Conservation (phyloP, 2,329 filamentous ascomycete genomes). For the Aureobasidium melanogenum region DNA sequence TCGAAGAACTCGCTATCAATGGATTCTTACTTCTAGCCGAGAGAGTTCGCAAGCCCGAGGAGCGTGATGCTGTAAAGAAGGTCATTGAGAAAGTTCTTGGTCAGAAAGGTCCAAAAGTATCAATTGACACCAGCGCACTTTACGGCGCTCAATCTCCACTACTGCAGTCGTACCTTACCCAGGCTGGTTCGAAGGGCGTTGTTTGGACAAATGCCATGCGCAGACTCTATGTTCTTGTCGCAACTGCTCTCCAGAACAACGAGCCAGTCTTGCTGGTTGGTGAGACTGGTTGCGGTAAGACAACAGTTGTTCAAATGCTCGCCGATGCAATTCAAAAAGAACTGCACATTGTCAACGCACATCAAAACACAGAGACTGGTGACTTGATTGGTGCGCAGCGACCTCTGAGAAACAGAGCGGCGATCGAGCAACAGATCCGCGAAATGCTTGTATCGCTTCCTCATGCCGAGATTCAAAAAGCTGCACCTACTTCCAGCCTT, state of each 20-base stretch:
- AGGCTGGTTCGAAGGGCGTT: conserved; percentile 52
- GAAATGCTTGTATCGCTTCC: conserved; percentile 45
- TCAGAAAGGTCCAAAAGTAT: conserved; percentile 48
- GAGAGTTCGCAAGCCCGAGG: conserved; percentile 83
- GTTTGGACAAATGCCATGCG: conserved; percentile 97
- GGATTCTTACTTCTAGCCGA: conserved; percentile 96
- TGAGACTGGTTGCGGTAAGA: conserved; percentile 97
- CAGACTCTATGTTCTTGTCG: conserved; percentile 81
- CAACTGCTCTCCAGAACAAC: conserved; percentile 74
- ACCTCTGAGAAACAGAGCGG: conserved; percentile 75
- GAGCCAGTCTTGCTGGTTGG: conserved; percentile 92
- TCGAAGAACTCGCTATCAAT: conserved; percentile 81
- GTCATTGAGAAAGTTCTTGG: conserved; percentile 87
- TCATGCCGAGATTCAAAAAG: conserved; percentile 17
- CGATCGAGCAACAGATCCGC: conserved; percentile 57
- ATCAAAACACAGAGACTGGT: conserved; percentile 96
- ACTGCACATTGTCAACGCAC: conserved; percentile 87
- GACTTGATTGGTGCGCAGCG: conserved; percentile 94
- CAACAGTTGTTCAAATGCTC: conserved; percentile 86
- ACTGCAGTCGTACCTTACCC: conserved; percentile 24
- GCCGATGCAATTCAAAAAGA: conserved; percentile 69
- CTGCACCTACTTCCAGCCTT: conserved; percentile 29
- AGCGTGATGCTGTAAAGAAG: conserved; percentile 72
- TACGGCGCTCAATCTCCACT: conserved; percentile 48
- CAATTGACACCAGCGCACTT: conserved; percentile 62